Percentiles rank a stretch among this genome's conserved stretches.
phyloP scores from a whole-genome alignment of 306 rosid species.

The Erythrophleum fordii region DNA sequence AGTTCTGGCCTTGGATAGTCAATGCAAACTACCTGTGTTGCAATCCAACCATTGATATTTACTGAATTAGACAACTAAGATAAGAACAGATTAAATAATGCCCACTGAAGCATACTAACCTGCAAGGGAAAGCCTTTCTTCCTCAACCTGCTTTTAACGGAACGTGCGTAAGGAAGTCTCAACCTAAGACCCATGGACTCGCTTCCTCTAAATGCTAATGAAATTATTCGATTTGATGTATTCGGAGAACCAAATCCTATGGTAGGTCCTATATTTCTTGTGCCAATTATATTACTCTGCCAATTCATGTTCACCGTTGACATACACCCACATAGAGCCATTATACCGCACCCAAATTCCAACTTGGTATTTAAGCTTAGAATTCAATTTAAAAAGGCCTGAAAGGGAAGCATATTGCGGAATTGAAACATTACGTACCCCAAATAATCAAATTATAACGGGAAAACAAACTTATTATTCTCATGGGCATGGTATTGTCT shows the following conservation, averaged over 20 bases:
- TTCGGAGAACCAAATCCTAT: conserved; percentile 34
- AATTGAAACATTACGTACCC: background rate
- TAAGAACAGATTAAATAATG: background rate
- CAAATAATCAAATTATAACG: background rate
- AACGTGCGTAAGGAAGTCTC: conserved; percentile 41
- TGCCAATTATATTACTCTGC: conserved; percentile 27
- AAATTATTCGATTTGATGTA: conserved; percentile 37
- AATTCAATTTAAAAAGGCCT: conserved; percentile 10
- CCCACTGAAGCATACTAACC: conserved; percentile 42
- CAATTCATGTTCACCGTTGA: conserved; percentile 62
- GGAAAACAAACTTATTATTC: background rate
- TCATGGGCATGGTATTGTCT: background rate
- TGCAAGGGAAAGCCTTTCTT: conserved; percentile 53
- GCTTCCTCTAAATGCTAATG: conserved; percentile 59
- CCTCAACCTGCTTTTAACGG: conserved; percentile 38
- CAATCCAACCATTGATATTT: conserved; percentile 13
- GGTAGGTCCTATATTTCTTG: conserved; percentile 34
- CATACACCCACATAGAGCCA: conserved; percentile 67
- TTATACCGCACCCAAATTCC: conserved; percentile 40
- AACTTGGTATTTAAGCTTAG: background rate
- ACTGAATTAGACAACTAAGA: background rate
- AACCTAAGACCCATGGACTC: conserved; percentile 54
- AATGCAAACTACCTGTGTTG: conserved; percentile 65
- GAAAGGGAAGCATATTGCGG: background rate
- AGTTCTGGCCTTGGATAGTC: conserved; percentile 93